Percentiles rank a stretch among this genome's conserved stretches.
Conservation (phyloP, 306 rosid species). For the Rosa multiflora region DNA sequence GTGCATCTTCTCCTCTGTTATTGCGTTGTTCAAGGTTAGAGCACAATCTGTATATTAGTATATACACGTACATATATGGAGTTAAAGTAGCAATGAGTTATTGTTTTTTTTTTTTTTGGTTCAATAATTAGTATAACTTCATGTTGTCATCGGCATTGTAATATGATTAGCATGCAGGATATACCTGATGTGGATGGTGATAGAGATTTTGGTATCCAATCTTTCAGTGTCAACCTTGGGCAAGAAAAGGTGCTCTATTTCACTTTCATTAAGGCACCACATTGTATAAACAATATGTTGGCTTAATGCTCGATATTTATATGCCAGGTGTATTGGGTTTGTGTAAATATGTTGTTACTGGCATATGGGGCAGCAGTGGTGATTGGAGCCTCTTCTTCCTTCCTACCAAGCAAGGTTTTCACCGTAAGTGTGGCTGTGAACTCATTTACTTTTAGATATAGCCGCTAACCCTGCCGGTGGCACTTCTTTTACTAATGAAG, state of each 20-base stretch:
- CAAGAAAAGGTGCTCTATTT: slow-evolving; percentile 15
- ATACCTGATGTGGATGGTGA: slow-evolving; percentile 36
- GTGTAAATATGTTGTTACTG: slow-evolving; percentile 24
- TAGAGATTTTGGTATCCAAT: slow-evolving; percentile 25
- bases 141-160: neutral
- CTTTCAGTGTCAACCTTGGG: slow-evolving; percentile 26
- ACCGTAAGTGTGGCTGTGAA: slow-evolving; percentile 4
- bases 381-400: slow-evolving; percentile 23
- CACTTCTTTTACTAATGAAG: neutral
- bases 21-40: slow-evolving; percentile 30
- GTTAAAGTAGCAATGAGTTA: neutral
- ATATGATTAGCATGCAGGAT: slow-evolving; percentile 12
- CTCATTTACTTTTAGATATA: neutral
- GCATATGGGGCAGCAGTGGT: slow-evolving; percentile 25
- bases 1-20: slow-evolving; percentile 30
- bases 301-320: neutral
- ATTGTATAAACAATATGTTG: neutral
- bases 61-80: neutral
- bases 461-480: too few relatives aligned
- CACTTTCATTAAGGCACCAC: neutral
- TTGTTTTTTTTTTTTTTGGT: neutral
- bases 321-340: slow-evolving; percentile 22
- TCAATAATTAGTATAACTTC: neutral
- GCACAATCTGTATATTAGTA: neutral
- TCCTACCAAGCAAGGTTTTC: slow-evolving; percentile 15